Base-by-base conservation (phyloP, 1,284 basidiomycete genomes). In the Ustilago nuda region DNA sequence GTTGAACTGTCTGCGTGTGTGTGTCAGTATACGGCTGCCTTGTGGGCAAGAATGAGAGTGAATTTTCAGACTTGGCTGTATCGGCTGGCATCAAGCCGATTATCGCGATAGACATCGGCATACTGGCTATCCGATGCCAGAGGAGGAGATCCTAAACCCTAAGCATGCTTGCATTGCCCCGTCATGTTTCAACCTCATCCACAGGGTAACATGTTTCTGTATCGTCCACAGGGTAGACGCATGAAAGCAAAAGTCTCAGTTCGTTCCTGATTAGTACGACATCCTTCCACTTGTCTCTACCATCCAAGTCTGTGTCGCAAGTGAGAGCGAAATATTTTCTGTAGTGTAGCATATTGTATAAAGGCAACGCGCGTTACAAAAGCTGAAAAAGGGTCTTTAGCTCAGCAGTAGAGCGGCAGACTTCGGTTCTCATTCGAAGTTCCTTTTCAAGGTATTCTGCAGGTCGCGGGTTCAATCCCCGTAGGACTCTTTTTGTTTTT, bases 391-490 rank as follows among this genome's bases (percentile, higher is more conserved):
- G 73, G 68, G 73, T 76, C 69, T 72, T 76, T 76, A 76, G 74
- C 74, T 76, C 74, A 76, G 74, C 70, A 61, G 74, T 76, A 76
- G 74, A 76, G 74, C 74, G 74, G 74, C 74, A 76, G 74, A 76
- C 74, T 76, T 76, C 74, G 74, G 66, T 72, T 41, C 8, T 8
- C 11, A 53, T 36, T 52, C 56, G 35, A 52, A 32, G 54, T 8
- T 19, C 33, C 27, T 41, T 54, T 12, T 23, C 9, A 9, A 39
- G 13, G 33, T 23, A 55, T 76, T 76, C 73, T 76, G 73, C 73
- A 76, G 73, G 73, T 76, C 73, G 73, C 73, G 73, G 73, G 73
- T 76, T 76, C 73, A 68, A 76, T 66, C 73, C 73, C 73, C 73
- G 73, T 76, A 76, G 73, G 73, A 76, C 73, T 76, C 73, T 76